Evolutionary conservation across 2,329 filamentous ascomycete species (phyloP).

Genomic region (Myriosclerotinia duriaeana): DNA sequence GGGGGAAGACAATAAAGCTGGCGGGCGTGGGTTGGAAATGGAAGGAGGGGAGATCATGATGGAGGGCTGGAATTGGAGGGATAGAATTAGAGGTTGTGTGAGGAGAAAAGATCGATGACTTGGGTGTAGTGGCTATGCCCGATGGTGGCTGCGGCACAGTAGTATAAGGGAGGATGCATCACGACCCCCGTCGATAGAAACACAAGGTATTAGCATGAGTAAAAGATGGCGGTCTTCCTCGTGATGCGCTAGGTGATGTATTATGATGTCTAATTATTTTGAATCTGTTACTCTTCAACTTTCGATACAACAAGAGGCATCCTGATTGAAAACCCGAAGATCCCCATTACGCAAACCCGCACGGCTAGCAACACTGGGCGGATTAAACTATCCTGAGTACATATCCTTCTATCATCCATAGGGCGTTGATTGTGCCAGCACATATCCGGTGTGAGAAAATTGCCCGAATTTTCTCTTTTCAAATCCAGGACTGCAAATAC

Average conservation of each 20-base stretch:
- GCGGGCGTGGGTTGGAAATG: background rate
- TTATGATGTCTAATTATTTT: constrained; percentile 4
- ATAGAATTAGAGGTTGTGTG: background rate
- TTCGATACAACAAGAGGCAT: background rate
- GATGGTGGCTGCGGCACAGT: background rate
- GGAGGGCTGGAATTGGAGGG: background rate
- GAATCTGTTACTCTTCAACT: background rate
- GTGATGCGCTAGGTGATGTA: background rate
- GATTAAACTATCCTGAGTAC: background rate
- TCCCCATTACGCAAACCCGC: background rate
- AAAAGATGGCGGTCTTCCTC: background rate
- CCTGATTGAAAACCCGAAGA: background rate
- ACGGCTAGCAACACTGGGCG: background rate
- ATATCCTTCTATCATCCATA: background rate
- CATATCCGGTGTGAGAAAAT: background rate
- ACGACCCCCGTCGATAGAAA: background rate
- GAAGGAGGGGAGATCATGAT: background rate
- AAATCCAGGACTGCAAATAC: background rate
- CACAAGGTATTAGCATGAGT: background rate
- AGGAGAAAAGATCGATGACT: background rate
- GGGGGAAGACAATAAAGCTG: background rate
- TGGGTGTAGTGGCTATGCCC: background rate
- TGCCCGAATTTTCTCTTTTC: background rate
- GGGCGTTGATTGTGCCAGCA: constrained; percentile 9
- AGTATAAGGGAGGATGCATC: background rate